Evolutionary conservation across 352 stramenopile genomes (phyloP), one percentile per base, ranked within the genome.

Genomic region (Elongisporangium undulatum): DNA sequence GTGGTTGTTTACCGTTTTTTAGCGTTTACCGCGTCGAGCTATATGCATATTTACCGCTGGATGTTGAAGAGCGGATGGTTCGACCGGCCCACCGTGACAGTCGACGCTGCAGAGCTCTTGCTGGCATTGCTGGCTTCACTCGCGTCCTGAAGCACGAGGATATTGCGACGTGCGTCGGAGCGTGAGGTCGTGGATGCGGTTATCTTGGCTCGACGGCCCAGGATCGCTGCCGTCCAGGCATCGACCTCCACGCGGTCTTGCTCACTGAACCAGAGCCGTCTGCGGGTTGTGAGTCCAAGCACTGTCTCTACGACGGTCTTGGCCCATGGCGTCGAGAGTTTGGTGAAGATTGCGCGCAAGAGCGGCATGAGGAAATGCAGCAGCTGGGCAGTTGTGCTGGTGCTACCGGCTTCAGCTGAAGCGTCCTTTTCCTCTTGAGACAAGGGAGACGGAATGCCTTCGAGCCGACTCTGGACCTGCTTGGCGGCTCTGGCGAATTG

Each of bases 61-160:
- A 69, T 75, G 61, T 93, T 93, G 58, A 90, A 90, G 8, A 93
- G 71, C n/a, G 83, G 83, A 51, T 93, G 83, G 59, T 91, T 91
- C 39, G 68, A 73, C 49, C 69, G 67, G 0, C 83, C 83, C 9
- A 93, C 74, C 39, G 82, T 87, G 60, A 71, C 55, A 15, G 29
- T 41, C 29, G 29, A 41, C 8, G 29, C 29, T 6, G 29, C 29
- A 15, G 29, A 41, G 5, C 5, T 41, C 29, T 41, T 41, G 23
- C 71, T 76, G 63, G 84, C 77, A 66, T 91, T 69, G 0, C 76
- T 87, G 0, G 56, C 56, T 34, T 41, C 29, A 13, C 69, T 67
- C 10, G 54, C 49, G 45, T 63, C 59, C 29, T 56, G 62, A 16
- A 67, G 21, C 4, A 56, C 58, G 19, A 91, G 55, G 49, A 91